A percentile compares a stretch with the other conserved stretches of the same genome.
Evolutionary conservation across 345 rosid genomes (phyloP).

Genomic region (Populus pruinosa): DNA sequence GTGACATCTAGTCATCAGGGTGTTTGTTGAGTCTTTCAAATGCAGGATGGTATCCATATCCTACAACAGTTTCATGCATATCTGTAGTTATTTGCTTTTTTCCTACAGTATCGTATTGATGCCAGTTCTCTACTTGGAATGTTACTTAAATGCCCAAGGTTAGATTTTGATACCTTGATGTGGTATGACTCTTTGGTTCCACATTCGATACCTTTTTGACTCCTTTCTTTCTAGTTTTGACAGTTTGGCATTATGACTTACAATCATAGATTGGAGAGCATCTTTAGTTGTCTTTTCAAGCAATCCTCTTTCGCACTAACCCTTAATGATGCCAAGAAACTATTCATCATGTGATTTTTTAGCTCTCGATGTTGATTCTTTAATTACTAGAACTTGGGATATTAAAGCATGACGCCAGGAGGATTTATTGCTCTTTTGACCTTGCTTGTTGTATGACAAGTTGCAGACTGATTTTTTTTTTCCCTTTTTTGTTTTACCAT

Average conservation of each 20-base stretch:
- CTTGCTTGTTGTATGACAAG: background rate
- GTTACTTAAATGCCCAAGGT: background rate
- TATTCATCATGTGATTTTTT: background rate
- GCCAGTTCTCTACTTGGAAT: slow-evolving; percentile 4
- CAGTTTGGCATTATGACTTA: background rate
- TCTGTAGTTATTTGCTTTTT: background rate
- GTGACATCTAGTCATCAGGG: background rate
- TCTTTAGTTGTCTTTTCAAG: background rate
- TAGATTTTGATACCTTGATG: slow-evolving; percentile 1
- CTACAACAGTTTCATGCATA: background rate
- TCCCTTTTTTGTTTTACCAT: background rate
- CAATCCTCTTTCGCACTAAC: background rate
- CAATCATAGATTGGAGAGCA: background rate
- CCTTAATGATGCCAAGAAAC: background rate
- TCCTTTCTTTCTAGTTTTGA: background rate
- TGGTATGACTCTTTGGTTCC: background rate
- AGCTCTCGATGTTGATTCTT: background rate
- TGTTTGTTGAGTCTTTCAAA: background rate
- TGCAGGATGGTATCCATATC: background rate
- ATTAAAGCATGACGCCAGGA: background rate
- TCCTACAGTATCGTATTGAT: background rate
- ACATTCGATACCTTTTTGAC: background rate
- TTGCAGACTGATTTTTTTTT: background rate
- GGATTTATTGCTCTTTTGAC: background rate
- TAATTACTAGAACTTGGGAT: background rate